These are phyloP conservation scores for Fusarium sublunatum DNA, from an alignment of 2,329 filamentous ascomycete genomes.

Conservation along the genomic window DNA sequence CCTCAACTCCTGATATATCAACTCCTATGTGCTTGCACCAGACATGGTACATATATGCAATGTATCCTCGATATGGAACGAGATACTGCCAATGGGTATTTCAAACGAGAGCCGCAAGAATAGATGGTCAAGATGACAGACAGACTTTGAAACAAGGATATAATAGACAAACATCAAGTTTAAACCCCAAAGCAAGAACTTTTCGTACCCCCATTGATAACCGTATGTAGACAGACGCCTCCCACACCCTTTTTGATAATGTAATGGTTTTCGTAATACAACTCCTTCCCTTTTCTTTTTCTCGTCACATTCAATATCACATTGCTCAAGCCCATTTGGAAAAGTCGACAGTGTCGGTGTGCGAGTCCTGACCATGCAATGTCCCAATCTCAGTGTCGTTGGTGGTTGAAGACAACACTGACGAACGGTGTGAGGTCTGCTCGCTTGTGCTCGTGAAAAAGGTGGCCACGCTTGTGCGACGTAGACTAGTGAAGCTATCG, in stretches of 20 bases:
- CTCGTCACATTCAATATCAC: conserved; percentile 2
- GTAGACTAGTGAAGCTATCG: conserved; percentile 70
- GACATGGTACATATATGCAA: conserved; percentile 2
- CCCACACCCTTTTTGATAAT: conserved; percentile 21
- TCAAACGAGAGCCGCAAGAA: conserved; percentile 14
- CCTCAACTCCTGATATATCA: conserved; percentile 3
- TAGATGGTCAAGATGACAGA: conserved; percentile 17
- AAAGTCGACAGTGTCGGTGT: conserved; percentile 55
- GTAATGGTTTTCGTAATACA: conserved; percentile 31
- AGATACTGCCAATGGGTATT: conserved; percentile 23
- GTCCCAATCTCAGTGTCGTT: conserved; percentile 64
- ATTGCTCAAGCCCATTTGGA: conserved; percentile 52
- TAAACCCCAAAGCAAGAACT: conserved; percentile 41
- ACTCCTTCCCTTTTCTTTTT: conserved; percentile 11
- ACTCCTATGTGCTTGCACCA: conserved; percentile 5
- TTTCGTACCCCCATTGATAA: conserved; percentile 43
- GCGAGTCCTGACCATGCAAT: conserved; percentile 46
- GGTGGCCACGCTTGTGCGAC: conserved; percentile 72
- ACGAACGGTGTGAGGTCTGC: conserved; percentile 67
- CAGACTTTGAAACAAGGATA: conserved; percentile 11
- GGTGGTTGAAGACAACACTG: conserved; percentile 64
- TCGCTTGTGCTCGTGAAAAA: conserved; percentile 71
- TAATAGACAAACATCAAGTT: conserved; percentile 28
- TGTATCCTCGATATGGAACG: conserved; percentile 9
- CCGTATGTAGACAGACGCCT: conserved; percentile 49